phyloP scores from a whole-genome alignment of 305 asterid genomes.

The Rubia balearica region DNA sequence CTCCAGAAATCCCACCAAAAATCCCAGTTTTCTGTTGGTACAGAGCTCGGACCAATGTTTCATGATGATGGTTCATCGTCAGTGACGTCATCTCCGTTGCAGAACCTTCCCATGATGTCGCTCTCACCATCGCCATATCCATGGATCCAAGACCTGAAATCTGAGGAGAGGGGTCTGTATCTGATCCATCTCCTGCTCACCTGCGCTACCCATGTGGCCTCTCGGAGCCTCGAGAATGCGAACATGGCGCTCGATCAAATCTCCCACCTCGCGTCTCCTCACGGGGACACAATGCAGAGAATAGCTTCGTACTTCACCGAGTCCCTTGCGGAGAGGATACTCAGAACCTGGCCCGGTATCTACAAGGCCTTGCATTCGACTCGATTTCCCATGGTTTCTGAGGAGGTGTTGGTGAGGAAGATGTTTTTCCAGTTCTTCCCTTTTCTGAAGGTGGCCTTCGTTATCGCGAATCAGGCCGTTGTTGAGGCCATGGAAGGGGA shows the following conservation, averaged over 20 bases:
- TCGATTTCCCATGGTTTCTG: conserved; percentile 34
- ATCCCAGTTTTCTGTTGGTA: background rate
- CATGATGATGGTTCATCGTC: conserved; percentile 90
- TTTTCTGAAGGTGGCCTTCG: conserved; percentile 68
- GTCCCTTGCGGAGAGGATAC: conserved; percentile 77
- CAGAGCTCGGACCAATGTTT: conserved; percentile 38
- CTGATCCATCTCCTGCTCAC: conserved; percentile 70
- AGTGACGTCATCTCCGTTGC: conserved; percentile 66
- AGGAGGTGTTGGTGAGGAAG: conserved; percentile 52
- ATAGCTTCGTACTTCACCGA: conserved; percentile 86
- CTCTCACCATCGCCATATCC: conserved; percentile 61
- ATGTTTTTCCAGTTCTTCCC: conserved; percentile 76
- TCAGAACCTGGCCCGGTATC: conserved; percentile 76
- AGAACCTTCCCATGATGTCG: conserved; percentile 50
- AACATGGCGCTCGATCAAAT: conserved; percentile 85
- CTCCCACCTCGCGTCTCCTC: conserved; percentile 72
- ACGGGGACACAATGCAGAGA: conserved; percentile 93
- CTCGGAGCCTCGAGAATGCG: conserved; percentile 71
- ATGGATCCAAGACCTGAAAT: conserved; percentile 72
- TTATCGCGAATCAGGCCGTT: conserved; percentile 71
- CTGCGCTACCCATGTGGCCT: conserved; percentile 77
- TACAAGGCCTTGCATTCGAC: conserved; percentile 71
- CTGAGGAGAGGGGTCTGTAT: conserved; percentile 85
- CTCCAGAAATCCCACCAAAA: background rate
- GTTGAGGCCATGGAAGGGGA: conserved; percentile 96